Evolutionary conservation across 768 basidiomycete genomes (phyloP), one percentile per base, ranked within the genome.

Genomic region (Termitomyces sp.): DNA sequence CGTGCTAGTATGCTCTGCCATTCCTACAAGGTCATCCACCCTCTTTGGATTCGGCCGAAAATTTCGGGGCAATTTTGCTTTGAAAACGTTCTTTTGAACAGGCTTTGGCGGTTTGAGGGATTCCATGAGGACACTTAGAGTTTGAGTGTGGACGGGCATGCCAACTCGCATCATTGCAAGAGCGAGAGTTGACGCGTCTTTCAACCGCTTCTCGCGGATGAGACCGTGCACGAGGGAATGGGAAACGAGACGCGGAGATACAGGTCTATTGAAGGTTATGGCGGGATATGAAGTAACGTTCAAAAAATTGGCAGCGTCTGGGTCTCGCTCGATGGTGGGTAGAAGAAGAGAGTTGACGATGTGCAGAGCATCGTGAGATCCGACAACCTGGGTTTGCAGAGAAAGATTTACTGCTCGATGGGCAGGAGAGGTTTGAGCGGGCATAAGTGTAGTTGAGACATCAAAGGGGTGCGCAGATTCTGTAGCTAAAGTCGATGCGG

Each of bases 191-290:
- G 78, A 76, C 0, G 87, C 89, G 51, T 82, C 79, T 56, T 76
- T 38, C 25, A 43, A 68, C 1, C 73, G 61, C 56, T 81, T 72
- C 2, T 86, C 82, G 54, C 87, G 85, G 25, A 92, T 68, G 43
- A 91, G 77, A 36, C 81, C 79, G 54, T 93, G 91, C 10, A 92
- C 64, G 45, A 92, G 76, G 32, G 79, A 74, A 65, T 92, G 90
- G 0, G 84, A 81, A 17, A 86, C 73, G 3, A 92, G 75, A 25
- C 83, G 84, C 3, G 84, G 81, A 31, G 89, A 82, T 10, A 89
- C 73, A 0, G 78, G 71, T 40, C 71, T 73, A 52, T 78, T 77
- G 63, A 88, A 85, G 15, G 79, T 71, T 56, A 85, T 75, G 1
- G 74, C 71, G n/a, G 68, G 61, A 31, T 77, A 76, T 20, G 74